Conservation (phyloP, 208 protist species). For the Crithidia acanthocephali region DNA sequence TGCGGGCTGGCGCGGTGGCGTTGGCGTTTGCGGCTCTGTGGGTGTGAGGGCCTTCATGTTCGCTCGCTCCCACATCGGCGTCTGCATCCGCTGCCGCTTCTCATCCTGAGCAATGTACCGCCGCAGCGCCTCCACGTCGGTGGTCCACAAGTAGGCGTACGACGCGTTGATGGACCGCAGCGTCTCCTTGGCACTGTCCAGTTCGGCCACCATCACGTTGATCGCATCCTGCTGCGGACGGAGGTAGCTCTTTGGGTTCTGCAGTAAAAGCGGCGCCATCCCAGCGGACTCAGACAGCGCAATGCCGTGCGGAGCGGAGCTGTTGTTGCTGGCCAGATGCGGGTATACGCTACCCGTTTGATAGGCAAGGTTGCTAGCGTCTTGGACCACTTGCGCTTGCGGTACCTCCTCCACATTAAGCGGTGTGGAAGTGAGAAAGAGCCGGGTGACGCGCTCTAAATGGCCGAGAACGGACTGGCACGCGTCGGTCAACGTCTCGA, state of each 20-base stretch:
- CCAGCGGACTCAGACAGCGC: constrained; percentile 24
- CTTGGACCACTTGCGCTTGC: constrained; percentile 1
- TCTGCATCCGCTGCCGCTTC: constrained; percentile 26
- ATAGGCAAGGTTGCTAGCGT: constrained; percentile 18
- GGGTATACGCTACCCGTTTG: constrained; percentile 33
- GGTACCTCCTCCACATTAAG: constrained; percentile 15
- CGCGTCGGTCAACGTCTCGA: constrained; percentile 23
- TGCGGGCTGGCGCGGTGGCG: not conserved
- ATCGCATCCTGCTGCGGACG: constrained; percentile 35
- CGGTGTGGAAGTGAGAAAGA: constrained; percentile 34
- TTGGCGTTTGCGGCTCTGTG: constrained; percentile 1
- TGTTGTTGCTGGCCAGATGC: constrained; percentile 16
- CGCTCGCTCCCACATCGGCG: constrained; percentile 31
- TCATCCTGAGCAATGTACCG: constrained; percentile 36
- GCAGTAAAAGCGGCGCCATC: constrained; percentile 28
- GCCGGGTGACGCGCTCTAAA: constrained; percentile 22
- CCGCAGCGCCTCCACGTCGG: constrained; percentile 39
- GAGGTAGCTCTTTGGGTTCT: constrained; percentile 43
- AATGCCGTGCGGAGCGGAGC: constrained; percentile 20
- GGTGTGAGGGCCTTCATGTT: constrained; percentile 29
- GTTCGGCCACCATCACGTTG: constrained; percentile 23
- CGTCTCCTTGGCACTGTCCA: constrained; percentile 41
- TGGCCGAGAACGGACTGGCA: constrained; percentile 34
- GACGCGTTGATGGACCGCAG: constrained; percentile 40
- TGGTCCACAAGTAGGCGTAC: constrained; percentile 60